phyloP scores from a whole-genome alignment of 495 filamentous ascomycete genomes.

The Umbilicaria muhlenbergii region DNA sequence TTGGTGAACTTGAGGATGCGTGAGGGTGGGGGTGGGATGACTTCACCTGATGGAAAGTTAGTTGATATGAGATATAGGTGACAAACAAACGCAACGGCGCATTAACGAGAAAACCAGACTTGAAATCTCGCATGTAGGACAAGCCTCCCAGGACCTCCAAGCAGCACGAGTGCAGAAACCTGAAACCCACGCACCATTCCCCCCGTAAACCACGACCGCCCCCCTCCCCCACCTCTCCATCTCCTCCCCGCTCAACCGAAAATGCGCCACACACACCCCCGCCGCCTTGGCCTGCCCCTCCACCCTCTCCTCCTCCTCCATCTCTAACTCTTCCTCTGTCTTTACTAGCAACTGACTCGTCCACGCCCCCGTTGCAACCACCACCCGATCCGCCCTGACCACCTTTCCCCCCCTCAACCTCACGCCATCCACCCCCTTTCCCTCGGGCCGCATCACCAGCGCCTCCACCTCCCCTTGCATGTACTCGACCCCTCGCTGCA shows the following conservation, averaged over 20 bases:
- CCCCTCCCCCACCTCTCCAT: slow-evolving; percentile 14
- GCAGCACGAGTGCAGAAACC: slow-evolving; percentile 1
- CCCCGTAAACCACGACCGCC: slow-evolving; percentile 25
- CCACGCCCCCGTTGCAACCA: slow-evolving; percentile 77
- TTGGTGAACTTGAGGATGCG: slow-evolving; percentile 24
- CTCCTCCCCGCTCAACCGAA: slow-evolving; percentile 19
- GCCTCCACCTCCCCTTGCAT: slow-evolving; percentile 7
- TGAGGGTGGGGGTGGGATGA: slow-evolving; percentile 19
- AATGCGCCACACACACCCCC: slow-evolving; percentile 24
- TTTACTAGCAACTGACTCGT: slow-evolving; percentile 17
- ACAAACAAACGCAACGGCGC: background rate
- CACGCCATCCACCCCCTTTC: too few relatives aligned
- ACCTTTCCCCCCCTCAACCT: too few relatives aligned
- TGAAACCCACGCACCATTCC: slow-evolving; percentile 12
- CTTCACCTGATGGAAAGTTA: slow-evolving; percentile 8
- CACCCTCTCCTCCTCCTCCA: slow-evolving; percentile 14
- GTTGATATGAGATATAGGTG: too few relatives aligned
- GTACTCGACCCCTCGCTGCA: slow-evolving; percentile 36
- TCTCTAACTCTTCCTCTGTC: slow-evolving; percentile 17
- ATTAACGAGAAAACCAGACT: background rate
- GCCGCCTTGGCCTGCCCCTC: slow-evolving; percentile 25
- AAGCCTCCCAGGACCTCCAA: background rate
- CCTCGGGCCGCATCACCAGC: too few relatives aligned
- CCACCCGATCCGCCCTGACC: slow-evolving; percentile 49
- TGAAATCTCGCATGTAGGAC: background rate